These are phyloP conservation scores for Hyphopichia khmerensis DNA, from an alignment of 1,139 yeast species.

Conservation along the genomic window DNA sequence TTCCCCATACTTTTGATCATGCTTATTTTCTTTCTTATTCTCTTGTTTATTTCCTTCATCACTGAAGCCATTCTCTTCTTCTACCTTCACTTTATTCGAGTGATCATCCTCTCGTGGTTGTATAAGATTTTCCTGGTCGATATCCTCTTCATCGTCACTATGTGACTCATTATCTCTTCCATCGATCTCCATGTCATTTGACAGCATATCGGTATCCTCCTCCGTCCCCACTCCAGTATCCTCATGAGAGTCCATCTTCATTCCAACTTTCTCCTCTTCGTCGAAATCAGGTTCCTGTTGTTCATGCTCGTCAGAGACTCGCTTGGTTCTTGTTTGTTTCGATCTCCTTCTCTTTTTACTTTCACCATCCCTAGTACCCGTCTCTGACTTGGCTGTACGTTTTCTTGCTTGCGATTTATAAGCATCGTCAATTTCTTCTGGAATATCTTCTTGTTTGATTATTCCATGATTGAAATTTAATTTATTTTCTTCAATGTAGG, in stretches of 20 bases:
- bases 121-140: too few species aligned
- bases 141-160: not conserved
- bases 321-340: too few species aligned
- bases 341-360: not conserved
- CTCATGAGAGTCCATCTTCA: not conserved
- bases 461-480: conserved; percentile 17
- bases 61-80: not conserved
- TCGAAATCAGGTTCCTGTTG: too few species aligned
- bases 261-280: not conserved
- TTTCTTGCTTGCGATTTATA: conserved; percentile 5
- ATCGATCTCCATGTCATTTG: not conserved
- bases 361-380: too few species aligned
- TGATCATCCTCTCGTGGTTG: too few species aligned
- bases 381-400: too few species aligned
- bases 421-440: conserved; percentile 17
- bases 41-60: not conserved
- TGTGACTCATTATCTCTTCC: not conserved
- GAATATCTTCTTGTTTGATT: conserved; percentile 18
- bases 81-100: too few species aligned
- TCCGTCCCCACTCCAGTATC: not conserved
- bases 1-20: too few species aligned
- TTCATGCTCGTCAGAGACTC: too few species aligned
- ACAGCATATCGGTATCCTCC: not conserved
- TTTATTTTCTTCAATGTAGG: conserved; percentile 16
- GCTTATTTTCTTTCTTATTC: too few species aligned